phyloP scores from a whole-genome alignment of 768 basidiomycete species.

The Podaxis sp. region DNA sequence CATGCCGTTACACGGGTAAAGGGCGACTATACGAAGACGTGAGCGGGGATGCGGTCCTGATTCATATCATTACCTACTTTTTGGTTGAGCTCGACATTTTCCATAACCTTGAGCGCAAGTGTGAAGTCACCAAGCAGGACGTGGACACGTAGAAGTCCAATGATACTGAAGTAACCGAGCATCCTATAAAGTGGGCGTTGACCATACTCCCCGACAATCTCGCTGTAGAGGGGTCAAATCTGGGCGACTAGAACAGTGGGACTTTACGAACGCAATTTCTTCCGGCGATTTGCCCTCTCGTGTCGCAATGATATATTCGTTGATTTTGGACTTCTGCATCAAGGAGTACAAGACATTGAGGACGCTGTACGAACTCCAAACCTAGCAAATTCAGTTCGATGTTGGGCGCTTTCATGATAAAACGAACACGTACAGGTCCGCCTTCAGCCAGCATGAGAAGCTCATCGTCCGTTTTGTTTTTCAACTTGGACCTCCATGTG shows the following conservation, averaged over 20 bases:
- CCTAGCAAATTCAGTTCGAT: conserved; percentile 39
- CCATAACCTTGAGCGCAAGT: conserved; percentile 92
- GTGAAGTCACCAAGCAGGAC: conserved; percentile 95
- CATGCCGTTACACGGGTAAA: conserved; percentile 95
- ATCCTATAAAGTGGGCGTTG: conserved; percentile 87
- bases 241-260: background rate
- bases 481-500: conserved; percentile 84
- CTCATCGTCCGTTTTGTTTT: conserved; percentile 89
- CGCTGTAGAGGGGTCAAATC: conserved; percentile 40
- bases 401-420: background rate
- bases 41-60: conserved; percentile 6
- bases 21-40: conserved; percentile 53
- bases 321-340: conserved; percentile 95
- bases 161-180: conserved; percentile 95
- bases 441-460: conserved; percentile 77
- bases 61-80: conserved; percentile 48
- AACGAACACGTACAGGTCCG: conserved; percentile 47
- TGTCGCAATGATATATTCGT: conserved; percentile 86
- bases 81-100: conserved; percentile 89
- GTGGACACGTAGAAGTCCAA: conserved; percentile 94
- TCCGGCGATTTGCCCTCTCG: conserved; percentile 78
- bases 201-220: conserved; percentile 91
- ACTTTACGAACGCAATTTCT: conserved; percentile 73
- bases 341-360: conserved; percentile 98
- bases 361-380: conserved; percentile 98